phyloP scores from a whole-genome alignment of 805 yeast species.

The Candida palmyrensis region DNA sequence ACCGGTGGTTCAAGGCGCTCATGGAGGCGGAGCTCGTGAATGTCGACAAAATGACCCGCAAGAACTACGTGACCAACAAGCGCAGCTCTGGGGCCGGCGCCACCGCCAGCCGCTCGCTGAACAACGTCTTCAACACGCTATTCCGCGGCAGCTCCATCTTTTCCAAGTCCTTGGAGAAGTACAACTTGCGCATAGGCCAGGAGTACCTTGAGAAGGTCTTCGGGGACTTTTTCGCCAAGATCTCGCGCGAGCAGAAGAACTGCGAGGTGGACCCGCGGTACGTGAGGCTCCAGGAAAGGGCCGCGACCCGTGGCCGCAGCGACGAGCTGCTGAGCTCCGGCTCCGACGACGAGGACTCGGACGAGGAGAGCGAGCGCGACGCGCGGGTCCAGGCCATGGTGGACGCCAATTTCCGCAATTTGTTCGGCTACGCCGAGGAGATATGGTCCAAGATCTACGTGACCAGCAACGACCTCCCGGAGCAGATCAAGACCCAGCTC shows the following conservation, averaged over 20 bases:
- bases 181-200: conserved; percentile 70
- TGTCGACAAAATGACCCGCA: conserved; percentile 41
- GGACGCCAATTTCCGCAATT: conserved; percentile 42
- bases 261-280: conserved; percentile 81
- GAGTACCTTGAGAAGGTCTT: conserved; percentile 71
- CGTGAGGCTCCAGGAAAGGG: conserved; percentile 34
- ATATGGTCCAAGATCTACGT: conserved; percentile 63
- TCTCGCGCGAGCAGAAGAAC: conserved; percentile 45
- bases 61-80: conserved; percentile 31
- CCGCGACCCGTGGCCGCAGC: conserved; percentile 16
- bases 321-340: conserved; percentile 16
- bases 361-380: conserved; percentile 31
- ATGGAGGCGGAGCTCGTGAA: conserved; percentile 60
- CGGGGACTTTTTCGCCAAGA: conserved; percentile 58
- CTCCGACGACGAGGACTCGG: conserved; percentile 23
- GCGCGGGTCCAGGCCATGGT: conserved; percentile 27
- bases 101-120: conserved; percentile 14
- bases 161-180: conserved; percentile 76
- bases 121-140: conserved; percentile 33
- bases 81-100: conserved; percentile 10
- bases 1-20: conserved; percentile 67
- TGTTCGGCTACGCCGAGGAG: conserved; percentile 47
- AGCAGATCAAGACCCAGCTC: conserved; percentile 58
- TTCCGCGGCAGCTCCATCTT: conserved; percentile 85
- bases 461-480: conserved; percentile 74